Evolutionary conservation across 371 early-diverging fungal genomes (phyloP).

Genomic region (Phascolomyces articulosus): DNA sequence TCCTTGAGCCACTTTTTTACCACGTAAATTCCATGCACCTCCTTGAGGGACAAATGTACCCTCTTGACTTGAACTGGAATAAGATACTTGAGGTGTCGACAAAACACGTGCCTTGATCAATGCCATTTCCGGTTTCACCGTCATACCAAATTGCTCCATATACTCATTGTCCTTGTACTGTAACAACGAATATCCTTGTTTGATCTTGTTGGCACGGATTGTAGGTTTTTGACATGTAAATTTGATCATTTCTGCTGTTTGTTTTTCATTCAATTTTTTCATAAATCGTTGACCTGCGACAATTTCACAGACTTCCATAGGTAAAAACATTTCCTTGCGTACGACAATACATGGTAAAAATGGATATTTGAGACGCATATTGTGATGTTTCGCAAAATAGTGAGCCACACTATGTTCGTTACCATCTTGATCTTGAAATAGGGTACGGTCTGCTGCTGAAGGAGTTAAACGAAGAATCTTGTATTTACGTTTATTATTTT

Average conservation of each 20-base stretch:
- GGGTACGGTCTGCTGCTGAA: conserved; percentile 67
- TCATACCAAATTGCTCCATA: conserved; percentile 72
- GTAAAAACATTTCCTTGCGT: conserved; percentile 64
- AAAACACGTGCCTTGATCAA: conserved; percentile 73
- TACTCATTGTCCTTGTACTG: conserved; percentile 62
- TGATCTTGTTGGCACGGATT: conserved; percentile 69
- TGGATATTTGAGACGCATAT: conserved; percentile 70
- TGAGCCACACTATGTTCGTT: conserved; percentile 66
- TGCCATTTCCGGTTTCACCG: conserved; percentile 64
- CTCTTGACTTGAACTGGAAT: conserved; percentile 61
- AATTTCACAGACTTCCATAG: conserved; percentile 92
- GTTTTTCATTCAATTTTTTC: conserved; percentile 82
- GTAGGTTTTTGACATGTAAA: conserved; percentile 87
- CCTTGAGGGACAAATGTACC: conserved; percentile 70
- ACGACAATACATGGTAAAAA: conserved; percentile 90
- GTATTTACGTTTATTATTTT: conserved; percentile 66
- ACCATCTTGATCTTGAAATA: conserved; percentile 64
- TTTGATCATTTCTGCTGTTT: conserved; percentile 95
- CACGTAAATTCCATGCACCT: conserved; percentile 93
- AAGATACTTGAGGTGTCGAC: conserved; percentile 77
- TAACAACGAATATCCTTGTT: conserved; percentile 50
- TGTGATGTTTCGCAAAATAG: conserved; percentile 82
- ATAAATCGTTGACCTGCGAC: conserved; percentile 82
- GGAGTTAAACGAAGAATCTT: conserved; percentile 69
- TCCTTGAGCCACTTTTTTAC: conserved; percentile 80